Percentiles rank a stretch among this genome's conserved stretches.
Conservation (phyloP, 140 eudicot species). For the Ambrosia hybrid region DNA sequence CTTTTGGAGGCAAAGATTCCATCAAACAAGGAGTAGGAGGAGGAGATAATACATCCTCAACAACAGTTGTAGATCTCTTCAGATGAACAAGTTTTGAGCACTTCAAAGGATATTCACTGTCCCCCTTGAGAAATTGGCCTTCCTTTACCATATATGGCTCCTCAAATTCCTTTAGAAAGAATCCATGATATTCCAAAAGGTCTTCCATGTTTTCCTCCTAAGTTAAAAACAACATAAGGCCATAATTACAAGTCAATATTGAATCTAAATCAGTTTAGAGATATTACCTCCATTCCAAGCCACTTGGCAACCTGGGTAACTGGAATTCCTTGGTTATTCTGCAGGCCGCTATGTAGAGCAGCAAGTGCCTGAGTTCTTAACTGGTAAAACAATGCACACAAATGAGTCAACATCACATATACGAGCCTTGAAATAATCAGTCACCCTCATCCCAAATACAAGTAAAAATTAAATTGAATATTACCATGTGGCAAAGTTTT, state of each 20-base stretch:
- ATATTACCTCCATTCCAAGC: constrained; percentile 96
- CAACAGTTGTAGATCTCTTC: constrained; percentile 59
- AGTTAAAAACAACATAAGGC: not conserved
- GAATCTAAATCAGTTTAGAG: constrained; percentile 7
- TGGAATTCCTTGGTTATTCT: constrained; percentile 89
- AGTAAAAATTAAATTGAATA: too few relatives aligned
- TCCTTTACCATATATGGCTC: constrained; percentile 97
- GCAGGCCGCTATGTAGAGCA: constrained; percentile 84
- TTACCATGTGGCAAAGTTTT: too few relatives aligned
- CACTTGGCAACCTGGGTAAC: constrained; percentile 71
- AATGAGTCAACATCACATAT: too few relatives aligned
- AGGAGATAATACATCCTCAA: constrained; percentile 59
- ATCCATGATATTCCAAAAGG: constrained; percentile 83
- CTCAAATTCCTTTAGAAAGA: constrained; percentile 73
- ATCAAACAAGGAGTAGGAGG: constrained; percentile 14
- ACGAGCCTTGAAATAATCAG: not conserved
- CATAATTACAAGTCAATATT: constrained; percentile 14
- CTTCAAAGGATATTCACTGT: constrained; percentile 60
- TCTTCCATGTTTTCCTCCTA: constrained; percentile 82
- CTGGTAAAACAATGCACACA: constrained; percentile 39
- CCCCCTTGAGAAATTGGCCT: constrained; percentile 55
- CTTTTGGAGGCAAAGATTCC: constrained; percentile 33
- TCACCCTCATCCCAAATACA: too few relatives aligned
- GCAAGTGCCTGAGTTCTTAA: constrained; percentile 96
- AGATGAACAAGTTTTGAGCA: constrained; percentile 76